phyloP scores from a whole-genome alignment of 306 rosid genomes.

The Canavalia ensiformis region DNA sequence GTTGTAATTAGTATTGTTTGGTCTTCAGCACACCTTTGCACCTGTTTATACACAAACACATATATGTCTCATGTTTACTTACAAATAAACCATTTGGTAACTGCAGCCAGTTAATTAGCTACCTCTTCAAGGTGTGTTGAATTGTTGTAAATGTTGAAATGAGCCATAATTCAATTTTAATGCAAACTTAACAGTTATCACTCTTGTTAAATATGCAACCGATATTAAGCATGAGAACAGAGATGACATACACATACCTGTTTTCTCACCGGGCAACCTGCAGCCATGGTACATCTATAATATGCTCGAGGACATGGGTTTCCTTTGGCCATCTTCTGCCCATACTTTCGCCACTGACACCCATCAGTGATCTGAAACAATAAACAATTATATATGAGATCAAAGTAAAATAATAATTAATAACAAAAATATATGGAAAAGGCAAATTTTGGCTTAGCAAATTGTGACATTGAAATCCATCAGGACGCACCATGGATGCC shows the following conservation, averaged over 20 bases:
- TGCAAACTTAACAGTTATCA: not conserved
- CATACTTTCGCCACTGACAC: slow-evolving; percentile 97
- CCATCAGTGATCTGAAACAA: slow-evolving; percentile 82
- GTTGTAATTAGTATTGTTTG: slow-evolving; percentile 77
- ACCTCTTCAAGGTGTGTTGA: not conserved
- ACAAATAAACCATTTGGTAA: not conserved
- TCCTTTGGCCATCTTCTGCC: slow-evolving; percentile 97
- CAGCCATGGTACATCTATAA: slow-evolving; percentile 96
- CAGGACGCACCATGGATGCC: slow-evolving; percentile 68
- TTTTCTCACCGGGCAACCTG: slow-evolving; percentile 91
- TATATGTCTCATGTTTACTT: not conserved
- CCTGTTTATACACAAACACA: slow-evolving; percentile 54
- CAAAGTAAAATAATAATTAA: not conserved
- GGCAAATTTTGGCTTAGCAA: not conserved
- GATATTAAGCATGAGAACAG: slow-evolving; percentile 7
- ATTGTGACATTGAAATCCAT: not conserved
- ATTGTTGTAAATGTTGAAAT: slow-evolving; percentile 6
- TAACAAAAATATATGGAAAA: not conserved
- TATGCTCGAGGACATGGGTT: slow-evolving; percentile 99
- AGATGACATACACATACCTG: slow-evolving; percentile 69
- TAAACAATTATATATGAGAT: not conserved
- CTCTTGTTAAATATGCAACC: slow-evolving; percentile 14
- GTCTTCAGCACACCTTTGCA: slow-evolving; percentile 95
- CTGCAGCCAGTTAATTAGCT: not conserved
- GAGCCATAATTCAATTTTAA: slow-evolving; percentile 19